Evolutionary conservation across 768 basidiomycete genomes (phyloP).

Genomic region (Chalciporus sphaerocephalus): DNA sequence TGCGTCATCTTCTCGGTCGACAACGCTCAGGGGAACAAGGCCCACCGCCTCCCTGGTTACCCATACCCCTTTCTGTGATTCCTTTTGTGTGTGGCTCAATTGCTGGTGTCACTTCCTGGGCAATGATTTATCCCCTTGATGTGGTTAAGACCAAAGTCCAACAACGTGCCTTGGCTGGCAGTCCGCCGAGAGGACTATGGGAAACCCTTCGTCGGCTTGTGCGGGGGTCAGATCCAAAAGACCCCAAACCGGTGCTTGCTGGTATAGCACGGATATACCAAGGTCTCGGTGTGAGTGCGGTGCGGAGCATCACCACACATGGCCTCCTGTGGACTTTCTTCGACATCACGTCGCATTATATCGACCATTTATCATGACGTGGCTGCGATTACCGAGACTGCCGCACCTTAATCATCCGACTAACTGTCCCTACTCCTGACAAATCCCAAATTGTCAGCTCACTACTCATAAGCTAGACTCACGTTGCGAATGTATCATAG

Average conservation of each 20-base stretch:
- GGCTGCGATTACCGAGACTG: constrained; percentile 3
- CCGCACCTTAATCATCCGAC: constrained; percentile 3
- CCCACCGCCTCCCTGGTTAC: constrained; percentile 78
- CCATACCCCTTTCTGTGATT: constrained; percentile 71
- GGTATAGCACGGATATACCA: constrained; percentile 87
- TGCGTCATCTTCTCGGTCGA: constrained; percentile 83
- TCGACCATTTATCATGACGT: constrained; percentile 52
- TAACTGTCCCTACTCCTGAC: constrained; percentile 11
- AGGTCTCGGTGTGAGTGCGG: constrained; percentile 89
- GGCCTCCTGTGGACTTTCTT: constrained; percentile 93
- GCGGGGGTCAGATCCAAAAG: constrained; percentile 75
- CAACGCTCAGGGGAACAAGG: constrained; percentile 76
- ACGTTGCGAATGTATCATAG: constrained; percentile 25
- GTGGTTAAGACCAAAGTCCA: constrained; percentile 98
- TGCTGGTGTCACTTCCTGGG: constrained; percentile 87
- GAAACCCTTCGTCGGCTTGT: constrained; percentile 77
- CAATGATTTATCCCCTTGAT: constrained; percentile 89
- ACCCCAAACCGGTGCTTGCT: constrained; percentile 69
- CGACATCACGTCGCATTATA: constrained; percentile 72
- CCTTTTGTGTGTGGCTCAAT: constrained; percentile 90
- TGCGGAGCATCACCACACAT: constrained; percentile 89
- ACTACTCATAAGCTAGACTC: constrained; percentile 16
- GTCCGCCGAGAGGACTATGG: constrained; percentile 61
- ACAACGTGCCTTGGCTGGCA: constrained; percentile 81
- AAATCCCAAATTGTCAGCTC: constrained; percentile 2